Evolutionary conservation across 257 asterid species (phyloP).

Genomic region (Rauvolfia tetraphylla): DNA sequence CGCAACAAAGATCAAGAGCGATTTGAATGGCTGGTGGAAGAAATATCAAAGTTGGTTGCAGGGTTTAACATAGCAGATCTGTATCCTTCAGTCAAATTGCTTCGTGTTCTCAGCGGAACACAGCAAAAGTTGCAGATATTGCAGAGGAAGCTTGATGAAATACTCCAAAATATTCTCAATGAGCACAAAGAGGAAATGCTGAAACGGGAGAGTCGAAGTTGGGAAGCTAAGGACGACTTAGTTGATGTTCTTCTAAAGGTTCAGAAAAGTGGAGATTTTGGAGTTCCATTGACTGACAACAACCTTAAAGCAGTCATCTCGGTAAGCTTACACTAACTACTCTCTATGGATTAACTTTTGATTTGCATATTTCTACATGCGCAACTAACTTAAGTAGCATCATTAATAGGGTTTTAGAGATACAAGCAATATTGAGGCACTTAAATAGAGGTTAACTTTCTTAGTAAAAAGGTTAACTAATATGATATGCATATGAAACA

Average conservation of each 20-base stretch:
- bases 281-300: conserved; percentile 9
- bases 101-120: background rate
- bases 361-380: too few species aligned
- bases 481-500: too few species aligned
- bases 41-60: too few species aligned
- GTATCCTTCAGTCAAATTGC: background rate
- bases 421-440: too few species aligned
- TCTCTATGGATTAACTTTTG: too few species aligned
- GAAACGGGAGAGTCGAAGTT: background rate
- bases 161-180: background rate
- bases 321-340: too few species aligned
- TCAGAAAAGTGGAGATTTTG: conserved; percentile 1
- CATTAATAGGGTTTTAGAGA: too few species aligned
- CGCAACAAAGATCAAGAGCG: background rate
- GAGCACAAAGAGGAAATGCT: background rate
- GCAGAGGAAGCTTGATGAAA: background rate
- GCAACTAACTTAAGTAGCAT: too few species aligned
- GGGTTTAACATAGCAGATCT: background rate
- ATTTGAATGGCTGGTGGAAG: background rate
- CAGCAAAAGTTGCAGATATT: background rate
- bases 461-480: too few species aligned
- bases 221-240: conserved; percentile 20
- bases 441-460: too few species aligned
- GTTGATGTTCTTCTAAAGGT: conserved; percentile 26
- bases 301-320: too few species aligned